Evolutionary conservation across 306 rosid species (phyloP), one percentile per base, ranked within the genome.

Genomic region (Casuarina equisetifolia): DNA sequence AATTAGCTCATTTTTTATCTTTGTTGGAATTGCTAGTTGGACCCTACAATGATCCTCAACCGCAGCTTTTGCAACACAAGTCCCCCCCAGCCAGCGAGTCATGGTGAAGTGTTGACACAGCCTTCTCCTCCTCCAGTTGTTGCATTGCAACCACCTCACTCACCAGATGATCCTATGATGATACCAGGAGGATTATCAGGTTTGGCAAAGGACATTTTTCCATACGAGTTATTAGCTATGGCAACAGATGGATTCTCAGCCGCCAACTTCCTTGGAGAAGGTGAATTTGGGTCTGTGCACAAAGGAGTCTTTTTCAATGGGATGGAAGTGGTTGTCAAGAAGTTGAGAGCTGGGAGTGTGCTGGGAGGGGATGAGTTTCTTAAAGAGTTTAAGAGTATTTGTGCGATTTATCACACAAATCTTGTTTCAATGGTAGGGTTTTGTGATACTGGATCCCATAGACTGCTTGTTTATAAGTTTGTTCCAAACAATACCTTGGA

Each of bases 311-410:
- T 95, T 70, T 97, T 97, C 2, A 91, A 90, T 36, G 99, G 99
- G 12, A 95, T 92, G 84, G 99, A 95, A 77, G 97, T 95, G 11
- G 99, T 97, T 0, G 83, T 95, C 66, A 95, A 95, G 85, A 97
- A 92, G 84, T 86, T 95, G 63, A 95, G 92, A 83, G 96, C 96
- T 3, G 99, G 97, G 78, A 95, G 99, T 19, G 97, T 97, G 63
- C 99, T 92, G 82, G 99, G 99, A 48, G 99, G 92, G 72, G 91
- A 97, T 19, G 99, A 95, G 62, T 95, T 95, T 79, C 97, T 91
- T 82, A 96, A 97, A 1, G 99, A 95, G 83, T 97, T 95, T 1
- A 97, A 95, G 76, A 95, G 91, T 10, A 95, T 95, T 81, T 92
- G 99, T 82, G 91, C 97, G 45, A 97, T 95, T 13, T 97, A 95